Base-by-base conservation (phyloP, 2,329 filamentous ascomycete genomes). In the Phoma sp. region DNA sequence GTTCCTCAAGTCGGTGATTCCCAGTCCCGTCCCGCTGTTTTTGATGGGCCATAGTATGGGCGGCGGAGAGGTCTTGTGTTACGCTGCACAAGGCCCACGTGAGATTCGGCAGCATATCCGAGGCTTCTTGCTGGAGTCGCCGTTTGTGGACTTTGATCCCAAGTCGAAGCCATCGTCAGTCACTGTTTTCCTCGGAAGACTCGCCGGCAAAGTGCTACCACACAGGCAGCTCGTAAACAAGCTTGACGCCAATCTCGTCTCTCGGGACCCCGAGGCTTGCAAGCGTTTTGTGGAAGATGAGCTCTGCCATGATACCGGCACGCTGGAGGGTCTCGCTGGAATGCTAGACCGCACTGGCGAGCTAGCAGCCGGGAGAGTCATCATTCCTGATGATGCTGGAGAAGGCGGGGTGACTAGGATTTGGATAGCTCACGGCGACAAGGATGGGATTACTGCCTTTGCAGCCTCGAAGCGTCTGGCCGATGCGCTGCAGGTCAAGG, bases 11-110 rank as follows among this genome's bases (percentile, higher is more conserved):
- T 77, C 79, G 26, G 83, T 88, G 58, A 77, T 87, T 5, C 81
- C 81, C 9, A 72, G 76, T 33, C 62, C 72, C 9, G 57, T 76
- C 2, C 91, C 92, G 0, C 70, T 96, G 14, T 97, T 96, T 76
- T 82, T 97, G 17, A 86, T 95, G 80, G 93, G 93, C 47, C 92
- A 96, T 76, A 92, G 88, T 18, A 96, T 96, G 91, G 93, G 93
- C 61, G 93, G 93, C 54, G 91, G 87, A 20, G 84, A 96, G 75
- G 84, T 87, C 5, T 78, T 96, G 7, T 86, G 84, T 36, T 87
- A 85, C 63, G 78, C 77, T 56, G 74, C 76, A 25, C 68, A 69
- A 37, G 80, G 76, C 17, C 80, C 77, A 4, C 60, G 63, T 36
- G 81, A 84, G 14, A 72, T 91, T 11, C 81, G 85, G 34, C 72